Conservation (phyloP, 192 early-diverging fungal genomes). For the Backusella luteola region DNA sequence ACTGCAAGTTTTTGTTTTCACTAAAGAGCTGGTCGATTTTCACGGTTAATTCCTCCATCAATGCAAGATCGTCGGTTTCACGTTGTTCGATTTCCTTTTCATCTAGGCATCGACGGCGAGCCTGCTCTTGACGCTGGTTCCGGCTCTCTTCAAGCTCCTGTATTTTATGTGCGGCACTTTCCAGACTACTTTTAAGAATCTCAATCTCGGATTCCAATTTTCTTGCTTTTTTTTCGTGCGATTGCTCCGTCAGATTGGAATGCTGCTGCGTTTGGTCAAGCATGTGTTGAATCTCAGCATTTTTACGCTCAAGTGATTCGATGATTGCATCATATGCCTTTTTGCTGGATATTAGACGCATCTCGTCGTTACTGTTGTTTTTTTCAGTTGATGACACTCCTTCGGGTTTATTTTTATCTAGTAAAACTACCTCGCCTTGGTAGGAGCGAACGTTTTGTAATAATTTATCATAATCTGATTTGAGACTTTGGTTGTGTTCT, state of each 20-base stretch:
- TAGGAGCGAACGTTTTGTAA: slow-evolving; percentile 13
- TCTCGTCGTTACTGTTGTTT: background rate
- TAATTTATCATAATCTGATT: slow-evolving; percentile 40
- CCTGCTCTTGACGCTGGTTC: background rate
- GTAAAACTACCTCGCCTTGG: background rate
- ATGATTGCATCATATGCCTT: slow-evolving; percentile 18
- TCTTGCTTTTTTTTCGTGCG: slow-evolving; percentile 18
- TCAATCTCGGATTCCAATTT: slow-evolving; percentile 30
- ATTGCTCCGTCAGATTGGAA: slow-evolving; percentile 5
- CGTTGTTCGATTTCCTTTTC: background rate
- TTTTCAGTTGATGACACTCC: background rate
- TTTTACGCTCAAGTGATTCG: slow-evolving; percentile 30
- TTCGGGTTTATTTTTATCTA: background rate
- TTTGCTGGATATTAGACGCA: slow-evolving; percentile 18
- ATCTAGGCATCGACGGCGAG: background rate
- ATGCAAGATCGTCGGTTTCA: slow-evolving; percentile 13
- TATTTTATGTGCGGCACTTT: slow-evolving; percentile 28
- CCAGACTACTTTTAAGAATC: slow-evolving; percentile 11
- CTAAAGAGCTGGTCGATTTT: slow-evolving; percentile 2
- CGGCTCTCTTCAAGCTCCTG: slow-evolving; percentile 32
- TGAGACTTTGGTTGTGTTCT: slow-evolving; percentile 40
- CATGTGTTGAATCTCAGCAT: slow-evolving; percentile 23
- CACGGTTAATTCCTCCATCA: background rate
- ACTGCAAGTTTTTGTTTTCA: slow-evolving; percentile 9
- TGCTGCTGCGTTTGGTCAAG: slow-evolving; percentile 22